These are phyloP conservation scores for Trichoderma semiorbis DNA, from an alignment of 2,329 filamentous ascomycete genomes.

Conservation along the genomic window DNA sequence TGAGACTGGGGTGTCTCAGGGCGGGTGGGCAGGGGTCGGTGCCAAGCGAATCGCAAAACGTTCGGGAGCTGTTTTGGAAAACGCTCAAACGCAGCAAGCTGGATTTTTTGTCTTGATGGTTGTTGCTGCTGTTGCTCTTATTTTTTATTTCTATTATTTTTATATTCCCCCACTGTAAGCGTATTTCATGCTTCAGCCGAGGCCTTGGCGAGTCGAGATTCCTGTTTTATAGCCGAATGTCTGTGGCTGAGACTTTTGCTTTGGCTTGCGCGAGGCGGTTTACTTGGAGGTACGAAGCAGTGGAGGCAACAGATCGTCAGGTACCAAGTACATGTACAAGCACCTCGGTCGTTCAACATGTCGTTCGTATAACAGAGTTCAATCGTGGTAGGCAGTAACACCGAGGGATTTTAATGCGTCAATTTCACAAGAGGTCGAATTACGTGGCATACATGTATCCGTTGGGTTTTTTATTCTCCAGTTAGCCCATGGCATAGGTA, in stretches of 20 bases:
- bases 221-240: not conserved
- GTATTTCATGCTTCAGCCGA: not conserved
- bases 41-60: slow-evolving; percentile 14
- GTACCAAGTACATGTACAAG: not conserved
- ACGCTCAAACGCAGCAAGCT: not conserved
- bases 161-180: not conserved
- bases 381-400: not conserved
- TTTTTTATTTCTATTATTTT: not conserved
- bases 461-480: not conserved
- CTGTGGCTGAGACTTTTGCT: not conserved
- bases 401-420: not conserved
- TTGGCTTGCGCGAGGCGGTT: not conserved
- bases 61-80: slow-evolving; percentile 3
- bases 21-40: slow-evolving; percentile 3
- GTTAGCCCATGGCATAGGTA: not conserved
- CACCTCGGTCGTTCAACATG: not conserved
- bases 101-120: not conserved
- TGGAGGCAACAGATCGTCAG: not conserved
- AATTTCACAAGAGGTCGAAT: not conserved
- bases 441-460: not conserved
- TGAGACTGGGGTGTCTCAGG: slow-evolving; percentile 13
- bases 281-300: not conserved
- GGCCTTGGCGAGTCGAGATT: not conserved
- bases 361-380: not conserved
- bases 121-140: not conserved